These are phyloP conservation scores for Pluteus cervinus DNA, from an alignment of 768 basidiomycete genomes.

Conservation along the genomic window DNA sequence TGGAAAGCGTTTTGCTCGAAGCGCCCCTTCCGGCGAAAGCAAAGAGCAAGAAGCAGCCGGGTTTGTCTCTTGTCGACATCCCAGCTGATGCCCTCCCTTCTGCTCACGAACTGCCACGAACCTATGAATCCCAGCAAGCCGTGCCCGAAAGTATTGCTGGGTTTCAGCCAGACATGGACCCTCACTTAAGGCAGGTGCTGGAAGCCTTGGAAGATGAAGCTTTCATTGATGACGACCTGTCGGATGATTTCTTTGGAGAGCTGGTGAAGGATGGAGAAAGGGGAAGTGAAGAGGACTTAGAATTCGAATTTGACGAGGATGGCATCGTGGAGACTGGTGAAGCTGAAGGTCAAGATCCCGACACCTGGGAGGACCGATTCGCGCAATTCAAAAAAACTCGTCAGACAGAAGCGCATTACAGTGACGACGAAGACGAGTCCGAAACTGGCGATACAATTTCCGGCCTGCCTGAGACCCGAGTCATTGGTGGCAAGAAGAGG, in stretches of 20 bases:
- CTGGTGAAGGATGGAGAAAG: constrained; percentile 70
- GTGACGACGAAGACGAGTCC: constrained; percentile 50
- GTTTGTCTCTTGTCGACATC: constrained; percentile 47
- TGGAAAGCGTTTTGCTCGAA: constrained; percentile 77
- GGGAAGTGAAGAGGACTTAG: constrained; percentile 49
- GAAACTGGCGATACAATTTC: constrained; percentile 82
- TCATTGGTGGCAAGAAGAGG: constrained; percentile 72
- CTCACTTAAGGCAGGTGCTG: constrained; percentile 84
- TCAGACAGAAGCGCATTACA: constrained; percentile 30
- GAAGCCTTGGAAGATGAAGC: constrained; percentile 96
- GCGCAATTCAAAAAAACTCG: constrained; percentile 72
- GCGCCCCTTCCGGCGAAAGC: constrained; percentile 45
- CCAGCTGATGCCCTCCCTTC: constrained; percentile 74
- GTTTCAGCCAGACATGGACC: constrained; percentile 94
- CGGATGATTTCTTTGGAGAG: constrained; percentile 73
- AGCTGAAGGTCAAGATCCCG: constrained; percentile 15
- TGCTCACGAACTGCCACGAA: constrained; percentile 62
- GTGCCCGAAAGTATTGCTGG: constrained; percentile 82
- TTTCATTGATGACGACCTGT: constrained; percentile 74
- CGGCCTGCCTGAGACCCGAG: constrained; percentile 65
- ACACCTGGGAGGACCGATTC: constrained; percentile 76
- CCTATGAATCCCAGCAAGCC: constrained; percentile 70
- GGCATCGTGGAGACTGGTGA: constrained; percentile 19
- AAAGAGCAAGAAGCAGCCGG: constrained; percentile 21
- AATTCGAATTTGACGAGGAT: constrained; percentile 64